Evolutionary conservation across 139 green algal species (phyloP), one percentile per base, ranked within the genome.

Genomic region (Trebouxia sp.): DNA sequence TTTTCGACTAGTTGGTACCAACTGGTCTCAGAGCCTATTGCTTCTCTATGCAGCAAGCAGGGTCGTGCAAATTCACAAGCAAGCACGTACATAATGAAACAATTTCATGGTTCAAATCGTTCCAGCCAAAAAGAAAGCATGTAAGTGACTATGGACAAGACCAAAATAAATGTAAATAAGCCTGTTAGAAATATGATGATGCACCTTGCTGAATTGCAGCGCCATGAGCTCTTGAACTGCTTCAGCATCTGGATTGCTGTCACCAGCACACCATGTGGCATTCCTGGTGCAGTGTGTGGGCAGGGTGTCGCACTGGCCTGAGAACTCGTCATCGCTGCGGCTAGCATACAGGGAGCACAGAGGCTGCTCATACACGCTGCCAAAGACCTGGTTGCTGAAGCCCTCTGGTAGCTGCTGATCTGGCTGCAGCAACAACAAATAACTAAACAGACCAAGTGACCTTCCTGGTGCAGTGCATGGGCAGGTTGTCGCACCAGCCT

Each of bases 161-260:
- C n/a, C n/a, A n/a, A n/a, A n/a, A n/a, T n/a, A n/a, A n/a, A n/a
- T 45, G 32, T 24, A 17, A 28, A 45, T 1, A 45, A 5, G 65
- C 65, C 32, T 24, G 5, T 45, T 9, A 1, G 24, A 3, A 11
- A 28, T 6, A 28, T 6, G 15, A 32, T 24, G 1, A 26, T 15
- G 35, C 26, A 42, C 37, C 47, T 79, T 83, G 3, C 67, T 74
- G 7, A 83, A 26, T 39, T 80, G 80, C 48, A 78, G 30, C 7
- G 80, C 80, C 80, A 83, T 83, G 48, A 75, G 67, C 38, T 75
- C 66, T 35, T 77, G 65, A 17, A 83, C 74, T 12, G 53, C 53
- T 7, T 77, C 50, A 38, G 80, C 35, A 12, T 65, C 80, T 28
- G 32, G 45, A 17, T 79, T 79, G 48, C n/a, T 43, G 22, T 42